Evolutionary conservation across 768 basidiomycete genomes (phyloP), one percentile per base, ranked within the genome.

Genomic region (Dictyophora rubrovolvata): DNA sequence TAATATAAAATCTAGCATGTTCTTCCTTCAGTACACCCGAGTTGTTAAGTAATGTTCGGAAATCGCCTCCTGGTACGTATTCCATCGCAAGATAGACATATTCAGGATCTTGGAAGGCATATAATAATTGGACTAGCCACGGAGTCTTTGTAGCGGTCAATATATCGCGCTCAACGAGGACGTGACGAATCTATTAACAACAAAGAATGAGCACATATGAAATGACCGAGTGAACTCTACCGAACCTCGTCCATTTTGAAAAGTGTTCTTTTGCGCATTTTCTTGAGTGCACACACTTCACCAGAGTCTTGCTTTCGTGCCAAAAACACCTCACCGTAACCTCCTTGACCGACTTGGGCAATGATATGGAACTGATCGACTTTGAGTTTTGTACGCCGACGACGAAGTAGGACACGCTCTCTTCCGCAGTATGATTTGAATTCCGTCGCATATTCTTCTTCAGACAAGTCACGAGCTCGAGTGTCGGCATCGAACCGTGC

Each of bases 21-120:
- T 97, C 93, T 69, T 98, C 94, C 69, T 97, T 95, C 60, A 99
- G 79, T 1, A 98, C 93, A 33, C 96, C 96, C 0, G 94, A 93
- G 69, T 97, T 99, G 73, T 97, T 99, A 42, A 99, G 79, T 42
- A 99, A 80, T 0, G 96, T 99, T 17, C 96, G 83, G 76, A 99
- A 99, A 69, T 99, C 96, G 53, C 96, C 96, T 20, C 96, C 96
- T 0, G 94, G 93, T 17, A 98, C 94, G 69, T 96, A 98, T 77
- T 98, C 94, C 95, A 98, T 98, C 1, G 95, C 95, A 50, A 98
- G 86, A 69, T 94, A 98, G 17, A 98, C 93, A 65, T 89, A 79
- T 57, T 87, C 78, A 0, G 83, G 75, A 67, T 99, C 95, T 72
- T 99, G 96, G 73, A 99, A 99, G 1, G 96, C 96, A 68, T 99